phyloP scores from a whole-genome alignment of 2,329 filamentous ascomycete species.

The Cladobotryum mycophilum region DNA sequence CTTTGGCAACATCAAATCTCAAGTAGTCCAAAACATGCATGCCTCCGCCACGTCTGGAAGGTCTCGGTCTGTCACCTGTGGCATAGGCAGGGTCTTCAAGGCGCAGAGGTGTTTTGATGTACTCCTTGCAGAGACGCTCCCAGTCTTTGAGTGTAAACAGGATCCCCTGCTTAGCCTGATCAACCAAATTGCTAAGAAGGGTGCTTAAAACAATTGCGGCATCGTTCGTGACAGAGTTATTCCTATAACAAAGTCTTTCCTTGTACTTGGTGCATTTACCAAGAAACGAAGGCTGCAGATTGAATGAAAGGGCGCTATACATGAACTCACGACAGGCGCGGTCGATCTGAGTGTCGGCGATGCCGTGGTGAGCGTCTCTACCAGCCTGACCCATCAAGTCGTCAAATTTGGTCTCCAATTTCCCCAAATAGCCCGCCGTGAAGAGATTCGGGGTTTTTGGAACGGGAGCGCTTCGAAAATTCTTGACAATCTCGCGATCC shows the following conservation, averaged over 20 bases:
- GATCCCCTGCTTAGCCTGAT: conserved; percentile 51
- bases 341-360: conserved; percentile 22
- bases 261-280: conserved; percentile 60
- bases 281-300: conserved; percentile 49
- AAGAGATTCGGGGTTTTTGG: conserved; percentile 36
- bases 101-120: conserved; percentile 15
- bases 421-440: conserved; percentile 39
- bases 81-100: conserved; percentile 40
- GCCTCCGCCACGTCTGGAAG: conserved; percentile 14
- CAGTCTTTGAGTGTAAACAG: conserved; percentile 41
- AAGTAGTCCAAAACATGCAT: conserved; percentile 58
- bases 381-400: conserved; percentile 30
- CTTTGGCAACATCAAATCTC: conserved; percentile 47
- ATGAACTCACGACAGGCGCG: conserved; percentile 40
- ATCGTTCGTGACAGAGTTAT: conserved; percentile 40
- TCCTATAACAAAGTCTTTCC: conserved; percentile 55
- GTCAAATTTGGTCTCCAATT: conserved; percentile 40
- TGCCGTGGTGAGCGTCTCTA: background rate
- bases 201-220: conserved; percentile 45
- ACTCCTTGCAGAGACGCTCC: conserved; percentile 26
- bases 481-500: conserved; percentile 57
- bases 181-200: conserved; percentile 49
- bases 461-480: conserved; percentile 56
- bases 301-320: conserved; percentile 49
- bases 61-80: conserved; percentile 25